Evolutionary conservation across 2,329 filamentous ascomycete species (phyloP).

Genomic region (Zopfia rhizophila): DNA sequence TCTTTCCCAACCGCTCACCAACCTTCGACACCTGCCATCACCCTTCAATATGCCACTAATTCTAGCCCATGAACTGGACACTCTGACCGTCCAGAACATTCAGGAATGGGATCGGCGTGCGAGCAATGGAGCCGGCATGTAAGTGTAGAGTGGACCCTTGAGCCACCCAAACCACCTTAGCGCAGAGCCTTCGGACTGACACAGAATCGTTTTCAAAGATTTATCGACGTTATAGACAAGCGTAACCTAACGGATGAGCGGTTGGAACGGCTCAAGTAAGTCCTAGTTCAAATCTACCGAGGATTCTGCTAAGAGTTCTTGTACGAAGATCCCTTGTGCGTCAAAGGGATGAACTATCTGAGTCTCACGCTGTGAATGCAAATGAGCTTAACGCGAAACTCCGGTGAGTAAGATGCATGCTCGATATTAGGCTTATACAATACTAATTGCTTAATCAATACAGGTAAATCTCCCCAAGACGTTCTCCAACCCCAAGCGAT

Average conservation of each 20-base stretch:
- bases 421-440: constrained; percentile 8
- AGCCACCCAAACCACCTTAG: too few species aligned
- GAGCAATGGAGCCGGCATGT: constrained; percentile 4
- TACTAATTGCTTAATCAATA: constrained; percentile 5
- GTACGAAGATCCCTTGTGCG: constrained; percentile 7
- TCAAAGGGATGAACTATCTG: constrained; percentile 7
- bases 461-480: constrained; percentile 10
- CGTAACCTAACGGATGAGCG: constrained; percentile 7
- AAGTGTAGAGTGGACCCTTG: constrained; percentile 1
- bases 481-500: constrained; percentile 9
- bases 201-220: constrained; percentile 7
- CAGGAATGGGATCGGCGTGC: constrained; percentile 9
- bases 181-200: constrained; percentile 1
- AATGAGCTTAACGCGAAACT: constrained; percentile 8
- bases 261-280: constrained; percentile 5
- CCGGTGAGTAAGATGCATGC: constrained; percentile 6
- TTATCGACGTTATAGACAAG: constrained; percentile 8
- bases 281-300: constrained; percentile 6
- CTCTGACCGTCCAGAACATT: constrained; percentile 8
- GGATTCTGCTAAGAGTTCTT: constrained; percentile 5
- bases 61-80: constrained; percentile 8
- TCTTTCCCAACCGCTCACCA: constrained; percentile 6
- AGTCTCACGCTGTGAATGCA: constrained; percentile 6
- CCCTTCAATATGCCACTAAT: constrained; percentile 6
- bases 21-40: background rate